These are phyloP conservation scores for Plasmodium falciparum DNA, from an alignment of 169 alveolate species.

Conservation along the genomic window DNA sequence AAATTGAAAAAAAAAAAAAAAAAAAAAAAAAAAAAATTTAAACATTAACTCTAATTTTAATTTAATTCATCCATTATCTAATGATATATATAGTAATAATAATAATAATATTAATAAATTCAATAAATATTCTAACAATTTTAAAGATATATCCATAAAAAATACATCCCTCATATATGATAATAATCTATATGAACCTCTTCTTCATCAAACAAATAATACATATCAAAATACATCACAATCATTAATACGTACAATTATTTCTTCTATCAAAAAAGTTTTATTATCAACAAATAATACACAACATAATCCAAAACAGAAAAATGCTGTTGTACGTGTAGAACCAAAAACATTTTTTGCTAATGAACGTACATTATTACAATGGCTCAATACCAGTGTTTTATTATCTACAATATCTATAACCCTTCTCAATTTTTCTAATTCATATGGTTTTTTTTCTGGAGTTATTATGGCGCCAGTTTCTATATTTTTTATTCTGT, in stretches of 20 bases:
- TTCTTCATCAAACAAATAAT: conserved; percentile 14
- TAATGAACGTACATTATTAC: conserved; percentile 85
- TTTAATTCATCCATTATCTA: background rate
- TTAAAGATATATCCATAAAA: background rate
- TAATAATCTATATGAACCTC: conserved; percentile 43
- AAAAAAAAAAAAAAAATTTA: no score
- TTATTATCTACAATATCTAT: conserved; percentile 84
- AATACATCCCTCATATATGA: conserved; percentile 4
- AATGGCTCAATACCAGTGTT: conserved; percentile 88
- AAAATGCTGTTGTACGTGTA: conserved; percentile 83
- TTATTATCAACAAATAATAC: conserved; percentile 20
- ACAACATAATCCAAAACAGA: conserved; percentile 20
- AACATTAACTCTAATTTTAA: no score
- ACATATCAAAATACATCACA: conserved; percentile 1
- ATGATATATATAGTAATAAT: background rate
- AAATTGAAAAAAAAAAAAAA: conserved; percentile 41
- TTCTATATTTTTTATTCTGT: conserved; percentile 84
- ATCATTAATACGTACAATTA: conserved; percentile 16
- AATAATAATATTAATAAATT: background rate
- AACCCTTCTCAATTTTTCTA: conserved; percentile 83
- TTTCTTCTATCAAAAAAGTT: conserved; percentile 26
- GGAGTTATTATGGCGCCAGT: conserved; percentile 88
- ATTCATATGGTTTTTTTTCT: conserved; percentile 80
- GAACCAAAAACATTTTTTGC: conserved; percentile 90
- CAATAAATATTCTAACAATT: conserved; percentile 3